Base-by-base conservation (phyloP, 2,329 filamentous ascomycete genomes). In the Fusarium torreyae region DNA sequence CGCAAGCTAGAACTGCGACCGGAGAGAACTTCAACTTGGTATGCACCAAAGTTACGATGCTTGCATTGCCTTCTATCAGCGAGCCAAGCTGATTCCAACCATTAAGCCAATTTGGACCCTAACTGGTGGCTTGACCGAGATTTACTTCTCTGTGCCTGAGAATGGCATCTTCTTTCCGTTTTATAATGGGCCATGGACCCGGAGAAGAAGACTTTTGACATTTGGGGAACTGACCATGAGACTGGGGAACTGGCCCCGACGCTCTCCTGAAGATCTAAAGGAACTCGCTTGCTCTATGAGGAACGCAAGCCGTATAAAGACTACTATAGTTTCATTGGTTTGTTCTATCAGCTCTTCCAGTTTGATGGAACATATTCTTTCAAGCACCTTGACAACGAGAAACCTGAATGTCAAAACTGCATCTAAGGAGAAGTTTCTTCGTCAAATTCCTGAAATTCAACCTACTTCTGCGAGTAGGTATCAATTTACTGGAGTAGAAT, bases 271-370 rank as follows among this genome's bases (percentile, higher is more conserved):
- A 14, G 40, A 44, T 15, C 22, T 44, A 6, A 26, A 44, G 40
- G 26, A 24, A 13, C 20, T 15, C 13, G 40, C 40, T 7, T 44
- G 14, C 13, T 24, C 10, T 44, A 10, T 26, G 40, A 26, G 40
- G 22, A 22, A 44, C 20, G 15, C 10, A 26, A 26, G 40, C 18
- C 36, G 4, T 42, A 52, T 8, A 52, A 42, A 11, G 38, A 52
- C 24, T 52, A 24, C 26, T 42, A 52, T 10, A 31, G 36, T 22
- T 52, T 31, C 10, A 52, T 42, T 11, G 49, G 49, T 17, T 18
- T 42, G 7, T 52, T 52, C 38, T 52, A 42, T 5, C 26, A 52
- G 28, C 36, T 52, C 11, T 52, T n/a, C n/a, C 24, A 31, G 14
- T 17, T 40, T 6, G 26, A 52, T 15, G 38, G 49, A 10, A 42